These are phyloP conservation scores for Coniochaeta hoffmannii DNA, from an alignment of 2,329 filamentous ascomycete genomes.

Conservation along the genomic window DNA sequence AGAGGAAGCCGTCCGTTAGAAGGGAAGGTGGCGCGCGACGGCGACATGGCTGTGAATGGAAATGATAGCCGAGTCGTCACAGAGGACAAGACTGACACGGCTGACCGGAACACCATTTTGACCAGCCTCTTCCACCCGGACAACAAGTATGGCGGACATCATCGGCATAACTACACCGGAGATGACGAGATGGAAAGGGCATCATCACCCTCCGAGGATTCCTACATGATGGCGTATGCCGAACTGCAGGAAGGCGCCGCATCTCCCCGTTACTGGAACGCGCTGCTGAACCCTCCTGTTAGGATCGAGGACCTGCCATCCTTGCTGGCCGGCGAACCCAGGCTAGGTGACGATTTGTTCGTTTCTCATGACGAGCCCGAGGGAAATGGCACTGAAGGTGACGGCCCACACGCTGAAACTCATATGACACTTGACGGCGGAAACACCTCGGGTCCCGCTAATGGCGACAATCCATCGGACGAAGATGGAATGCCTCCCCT, in stretches of 20 bases:
- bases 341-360: conserved; percentile 14
- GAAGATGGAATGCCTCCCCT: not conserved
- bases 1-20: conserved; percentile 55
- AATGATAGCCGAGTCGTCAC: conserved; percentile 49
- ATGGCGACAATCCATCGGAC: not conserved
- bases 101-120: conserved; percentile 54
- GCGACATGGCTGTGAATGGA: conserved; percentile 57
- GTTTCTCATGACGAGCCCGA: conserved; percentile 10
- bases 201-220: conserved; percentile 7
- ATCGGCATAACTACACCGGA: not conserved
- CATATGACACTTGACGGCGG: not conserved
- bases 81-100: conserved; percentile 52
- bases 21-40: conserved; percentile 58
- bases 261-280: conserved; percentile 31
- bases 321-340: conserved; percentile 26
- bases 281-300: conserved; percentile 37
- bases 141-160: not conserved
- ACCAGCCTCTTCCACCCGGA: conserved; percentile 34
- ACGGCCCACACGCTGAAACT: not conserved
- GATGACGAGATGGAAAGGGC: not conserved
- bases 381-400: not conserved
- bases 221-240: conserved; percentile 10
- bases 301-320: conserved; percentile 34
- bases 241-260: conserved; percentile 23
- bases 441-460: not conserved